A percentile compares a stretch with the other conserved stretches of the same genome.
Conservation (phyloP, 805 yeast species). For the Barnettozyma californica region DNA sequence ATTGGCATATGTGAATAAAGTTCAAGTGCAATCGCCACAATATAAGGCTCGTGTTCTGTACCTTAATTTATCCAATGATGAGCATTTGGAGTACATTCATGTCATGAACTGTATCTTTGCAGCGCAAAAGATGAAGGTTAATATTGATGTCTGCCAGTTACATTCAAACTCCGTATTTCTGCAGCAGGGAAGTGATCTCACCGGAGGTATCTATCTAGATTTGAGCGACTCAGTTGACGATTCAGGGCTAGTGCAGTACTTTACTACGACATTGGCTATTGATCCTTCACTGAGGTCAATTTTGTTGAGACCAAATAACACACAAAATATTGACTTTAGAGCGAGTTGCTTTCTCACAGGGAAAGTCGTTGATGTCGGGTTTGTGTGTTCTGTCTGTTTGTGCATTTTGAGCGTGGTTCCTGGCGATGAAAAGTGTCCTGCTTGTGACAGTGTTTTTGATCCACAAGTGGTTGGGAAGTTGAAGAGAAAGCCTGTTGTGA, state of each 20-base stretch:
- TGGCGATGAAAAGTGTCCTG: constrained; percentile 65
- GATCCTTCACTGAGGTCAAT: constrained; percentile 80
- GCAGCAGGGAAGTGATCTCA: constrained; percentile 95
- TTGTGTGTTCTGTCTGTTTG: constrained; percentile 90
- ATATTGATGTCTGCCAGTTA: constrained; percentile 86
- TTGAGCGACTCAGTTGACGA: constrained; percentile 49
- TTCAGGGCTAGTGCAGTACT: constrained; percentile 72
- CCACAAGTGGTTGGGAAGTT: constrained; percentile 51
- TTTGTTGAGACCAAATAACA: constrained; percentile 74
- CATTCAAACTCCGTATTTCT: constrained; percentile 71
- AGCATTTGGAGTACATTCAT: constrained; percentile 78
- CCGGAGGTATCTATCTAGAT: constrained; percentile 79
- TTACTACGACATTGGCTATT: constrained; percentile 75
- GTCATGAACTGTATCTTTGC: constrained; percentile 95
- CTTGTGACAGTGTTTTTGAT: constrained; percentile 79
- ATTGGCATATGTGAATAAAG: constrained; percentile 68
- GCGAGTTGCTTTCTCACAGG: constrained; percentile 93
- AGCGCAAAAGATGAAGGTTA: constrained; percentile 85
- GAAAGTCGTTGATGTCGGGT: constrained; percentile 88
- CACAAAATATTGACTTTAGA: constrained; percentile 76
- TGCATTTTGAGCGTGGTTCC: constrained; percentile 75
- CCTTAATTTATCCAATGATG: constrained; percentile 65
- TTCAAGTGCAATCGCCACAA: constrained; percentile 33
- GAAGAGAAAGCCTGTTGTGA: constrained; percentile 54
- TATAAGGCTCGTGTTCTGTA: constrained; percentile 64